Evolutionary conservation across 371 early-diverging fungal species (phyloP).

Genomic region (Mortierella sp.): DNA sequence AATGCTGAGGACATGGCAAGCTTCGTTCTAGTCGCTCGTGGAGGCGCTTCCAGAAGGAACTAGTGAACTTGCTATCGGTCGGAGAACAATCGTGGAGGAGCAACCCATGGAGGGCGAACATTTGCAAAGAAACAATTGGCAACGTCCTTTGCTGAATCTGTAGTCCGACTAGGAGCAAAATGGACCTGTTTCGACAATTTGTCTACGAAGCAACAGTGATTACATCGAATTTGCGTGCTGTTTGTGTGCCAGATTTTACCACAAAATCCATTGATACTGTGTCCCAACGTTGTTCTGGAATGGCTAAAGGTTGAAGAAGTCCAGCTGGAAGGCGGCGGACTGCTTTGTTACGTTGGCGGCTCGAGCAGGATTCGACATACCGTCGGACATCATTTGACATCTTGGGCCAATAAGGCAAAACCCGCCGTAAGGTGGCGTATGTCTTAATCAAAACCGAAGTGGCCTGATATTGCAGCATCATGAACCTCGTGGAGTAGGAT

Average conservation of each 20-base stretch:
- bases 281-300: constrained; percentile 10
- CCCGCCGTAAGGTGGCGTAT: constrained; percentile 41
- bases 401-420: constrained; percentile 58
- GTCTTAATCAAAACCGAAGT: constrained; percentile 61
- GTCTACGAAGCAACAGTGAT: constrained; percentile 61
- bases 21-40: constrained; percentile 52
- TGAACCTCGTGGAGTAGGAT: constrained; percentile 47
- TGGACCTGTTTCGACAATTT: constrained; percentile 56
- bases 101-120: constrained; percentile 38
- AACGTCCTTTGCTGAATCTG: constrained; percentile 18
- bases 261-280: constrained; percentile 31
- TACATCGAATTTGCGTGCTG: constrained; percentile 34
- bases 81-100: constrained; percentile 20
- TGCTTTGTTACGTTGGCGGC: constrained; percentile 40
- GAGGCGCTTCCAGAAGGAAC: background rate
- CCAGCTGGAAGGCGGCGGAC: too few species aligned
- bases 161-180: constrained; percentile 13
- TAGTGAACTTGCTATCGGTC: constrained; percentile 13
- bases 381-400: constrained; percentile 50
- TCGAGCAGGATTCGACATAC: constrained; percentile 57
- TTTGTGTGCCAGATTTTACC: constrained; percentile 21
- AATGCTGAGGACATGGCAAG: constrained; percentile 53
- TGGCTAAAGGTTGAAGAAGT: constrained; percentile 34
- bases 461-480: constrained; percentile 57
- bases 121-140: constrained; percentile 25